A percentile compares a stretch with the other conserved stretches of the same genome.
phyloP scores from a whole-genome alignment of 1,284 basidiomycete genomes.

The Melanopsichium pennsylvanicum region DNA sequence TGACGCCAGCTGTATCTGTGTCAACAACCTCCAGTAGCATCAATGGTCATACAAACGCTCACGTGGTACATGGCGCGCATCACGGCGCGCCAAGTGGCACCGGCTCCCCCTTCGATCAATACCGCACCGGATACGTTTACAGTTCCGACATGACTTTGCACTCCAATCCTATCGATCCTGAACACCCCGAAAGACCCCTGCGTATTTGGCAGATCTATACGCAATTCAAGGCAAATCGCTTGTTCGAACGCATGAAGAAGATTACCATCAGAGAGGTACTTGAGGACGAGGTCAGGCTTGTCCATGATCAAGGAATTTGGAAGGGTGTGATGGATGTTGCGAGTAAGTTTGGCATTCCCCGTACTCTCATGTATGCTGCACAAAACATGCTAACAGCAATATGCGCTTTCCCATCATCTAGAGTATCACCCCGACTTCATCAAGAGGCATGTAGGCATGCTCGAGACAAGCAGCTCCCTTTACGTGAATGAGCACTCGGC shows the following conservation, averaged over 20 bases:
- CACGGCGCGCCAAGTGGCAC: neutral
- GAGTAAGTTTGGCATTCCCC: conserved; percentile 70
- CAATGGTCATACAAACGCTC: neutral
- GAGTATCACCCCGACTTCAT: conserved; percentile 38
- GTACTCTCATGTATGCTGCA: no score
- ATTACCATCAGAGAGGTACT: conserved; percentile 79
- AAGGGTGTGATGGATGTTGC: conserved; percentile 82
- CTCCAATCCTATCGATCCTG: conserved; percentile 68
- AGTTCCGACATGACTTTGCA: conserved; percentile 87
- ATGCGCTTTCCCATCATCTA: neutral
- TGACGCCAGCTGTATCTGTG: conserved; percentile 37
- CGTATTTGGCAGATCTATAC: conserved; percentile 83
- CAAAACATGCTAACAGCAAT: no score
- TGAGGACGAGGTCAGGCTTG: conserved; percentile 81
- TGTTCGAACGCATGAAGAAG: conserved; percentile 78
- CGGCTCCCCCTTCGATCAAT: conserved; percentile 4
- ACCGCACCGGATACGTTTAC: conserved; percentile 79
- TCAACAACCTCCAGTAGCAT: conserved; percentile 11
- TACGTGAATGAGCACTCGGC: conserved; percentile 90
- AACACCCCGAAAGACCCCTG: conserved; percentile 87
- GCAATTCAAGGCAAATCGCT: conserved; percentile 32
- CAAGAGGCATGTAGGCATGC: conserved; percentile 73
- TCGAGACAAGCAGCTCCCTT: conserved; percentile 79
- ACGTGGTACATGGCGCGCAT: neutral
- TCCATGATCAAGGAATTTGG: conserved; percentile 90